Evolutionary conservation across 2,329 filamentous ascomycete species (phyloP), one percentile per base, ranked within the genome.

Genomic region (Aspergillus pseudoviridinutans): DNA sequence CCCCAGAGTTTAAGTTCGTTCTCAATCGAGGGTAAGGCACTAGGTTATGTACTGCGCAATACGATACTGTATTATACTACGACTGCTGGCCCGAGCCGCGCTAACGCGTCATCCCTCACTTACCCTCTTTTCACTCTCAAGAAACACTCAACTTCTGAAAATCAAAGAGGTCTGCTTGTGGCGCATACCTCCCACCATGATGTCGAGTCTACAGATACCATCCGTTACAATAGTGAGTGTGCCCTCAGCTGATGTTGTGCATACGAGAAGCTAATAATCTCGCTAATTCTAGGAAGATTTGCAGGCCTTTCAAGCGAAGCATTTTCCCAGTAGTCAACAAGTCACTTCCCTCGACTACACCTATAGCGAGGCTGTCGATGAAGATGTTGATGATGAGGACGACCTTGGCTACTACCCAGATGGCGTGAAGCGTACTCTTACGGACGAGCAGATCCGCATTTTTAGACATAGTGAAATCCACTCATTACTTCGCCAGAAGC

Each of bases 381-480:
- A 57, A 9, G 63, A 67, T 59, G 47, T 64, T 20, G 63, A 74
- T 41, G 72, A 75, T 5, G 68, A 74, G 20, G 88, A 90, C 68
- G 85, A 78, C 1, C 79, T 97, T 17, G 93, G 92, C 20, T 93
- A 91, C 73, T 97, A 97, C 65, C 75, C 84, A 1, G 92, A 97
- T 68, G 92, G 93, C 3, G 85, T 87, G 60, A 94, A 94, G 71
- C 88, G 93, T 44, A 96, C 92, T 20, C 80, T 97, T 66, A 97
- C 92, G 9, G 90, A 97, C 68, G 90, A 92, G 65, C 90, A 97
- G 77, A 91, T 97, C 64, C 85, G 85, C 54, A 93, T 96, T 60
- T 97, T 97, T 71, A 84, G 92, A 60, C 91, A 95, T 70, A 93
- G 90, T 2, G 93, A 97, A 73, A 83, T 96, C 24, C 87, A 94